Percentiles rank a stretch among this genome's conserved stretches.
phyloP scores from a whole-genome alignment of 768 basidiomycete species.

The Fibroporia radiculosa region DNA sequence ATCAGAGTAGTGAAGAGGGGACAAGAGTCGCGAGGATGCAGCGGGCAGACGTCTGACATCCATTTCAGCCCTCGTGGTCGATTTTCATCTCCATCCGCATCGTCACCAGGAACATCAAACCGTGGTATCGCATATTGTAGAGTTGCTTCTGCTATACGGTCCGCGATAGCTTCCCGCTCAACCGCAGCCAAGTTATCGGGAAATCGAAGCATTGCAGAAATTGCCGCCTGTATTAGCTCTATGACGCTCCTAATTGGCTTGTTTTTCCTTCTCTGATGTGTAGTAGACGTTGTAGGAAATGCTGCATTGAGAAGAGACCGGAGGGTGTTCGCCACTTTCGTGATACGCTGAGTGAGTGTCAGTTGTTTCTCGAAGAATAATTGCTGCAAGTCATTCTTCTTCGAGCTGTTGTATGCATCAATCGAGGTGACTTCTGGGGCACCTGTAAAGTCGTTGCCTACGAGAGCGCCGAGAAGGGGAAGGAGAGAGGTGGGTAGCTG shows the following conservation, averaged over 20 bases:
- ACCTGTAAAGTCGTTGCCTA: slow-evolving; percentile 75
- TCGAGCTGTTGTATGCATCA: slow-evolving; percentile 31
- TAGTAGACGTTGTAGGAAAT: slow-evolving; percentile 15
- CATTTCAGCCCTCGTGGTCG: slow-evolving; percentile 27
- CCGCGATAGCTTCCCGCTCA: slow-evolving; percentile 59
- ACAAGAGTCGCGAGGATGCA: slow-evolving; percentile 54
- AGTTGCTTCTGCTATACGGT: slow-evolving; percentile 65
- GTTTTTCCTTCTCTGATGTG: slow-evolving; percentile 26
- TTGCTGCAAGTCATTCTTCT: slow-evolving; percentile 31
- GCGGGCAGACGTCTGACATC: slow-evolving; percentile 49
- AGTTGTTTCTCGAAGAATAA: slow-evolving; percentile 63
- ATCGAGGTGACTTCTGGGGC: slow-evolving; percentile 18
- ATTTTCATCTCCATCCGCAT: neutral
- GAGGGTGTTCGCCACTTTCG: slow-evolving; percentile 53
- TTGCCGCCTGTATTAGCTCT: slow-evolving; percentile 67
- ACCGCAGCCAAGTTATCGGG: slow-evolving; percentile 42
- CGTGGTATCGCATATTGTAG: slow-evolving; percentile 71
- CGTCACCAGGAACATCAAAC: slow-evolving; percentile 24
- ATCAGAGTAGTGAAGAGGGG: slow-evolving; percentile 48
- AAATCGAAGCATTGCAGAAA: slow-evolving; percentile 47
- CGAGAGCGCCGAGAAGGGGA: slow-evolving; percentile 68
- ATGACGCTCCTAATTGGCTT: slow-evolving; percentile 62
- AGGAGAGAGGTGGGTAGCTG: slow-evolving; percentile 63
- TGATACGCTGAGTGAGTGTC: slow-evolving; percentile 55
- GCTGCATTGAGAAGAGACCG: slow-evolving; percentile 40